Evolutionary conservation across 106 monocot genomes (phyloP), one percentile per base, ranked within the genome.

Genomic region (Acanthochlamys bracteata): DNA sequence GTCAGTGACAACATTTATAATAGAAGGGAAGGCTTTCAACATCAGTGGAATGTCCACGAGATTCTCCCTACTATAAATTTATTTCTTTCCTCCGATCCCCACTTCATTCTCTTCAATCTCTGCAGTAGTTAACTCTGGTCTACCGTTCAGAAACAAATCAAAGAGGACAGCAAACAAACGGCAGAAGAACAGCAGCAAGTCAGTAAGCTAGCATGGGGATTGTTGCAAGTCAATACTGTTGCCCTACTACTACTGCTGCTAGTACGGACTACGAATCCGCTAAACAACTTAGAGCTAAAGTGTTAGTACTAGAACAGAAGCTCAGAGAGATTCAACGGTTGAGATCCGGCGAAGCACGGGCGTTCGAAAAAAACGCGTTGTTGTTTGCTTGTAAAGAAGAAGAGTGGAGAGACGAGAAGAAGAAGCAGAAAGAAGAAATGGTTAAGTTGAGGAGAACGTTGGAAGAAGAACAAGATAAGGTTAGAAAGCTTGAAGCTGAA

Each of bases 151-250:
- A 33, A 33, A 33, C 33, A 33, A n/a, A n/a, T n/a, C n/a, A n/a
- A n/a, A n/a, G n/a, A n/a, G n/a, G n/a, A n/a, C n/a, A n/a, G n/a
- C n/a, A n/a, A n/a, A 33, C 33, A 33, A 33, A 6, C 33, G 6
- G 6, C 33, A 33, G 33, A n/a, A n/a, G n/a, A n/a, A n/a, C 33
- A 33, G 33, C 6, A 33, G 33, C 33, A 33, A 33, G 17, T 23
- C 41, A 25, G 10, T n/a, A n/a, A n/a, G n/a, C n/a, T n/a, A n/a
- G n/a, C n/a, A 83, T 88, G 88, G 88, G 88, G 25, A 67, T 71
- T 41, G 56, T 39, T 11, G 24, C 56, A 10, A 88, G 88, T 72
- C 76, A 63, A 24, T 77, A 76, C 23, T 56, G 54, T 53, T 40
- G n/a, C 41, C 20, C 33, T 33, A 6, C 6, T 3, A 33, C 33